Percentiles rank a stretch among this genome's conserved stretches.
These are phyloP conservation scores for Fusarium penzigii DNA, from an alignment of 2,329 filamentous ascomycete genomes.

Conservation along the genomic window DNA sequence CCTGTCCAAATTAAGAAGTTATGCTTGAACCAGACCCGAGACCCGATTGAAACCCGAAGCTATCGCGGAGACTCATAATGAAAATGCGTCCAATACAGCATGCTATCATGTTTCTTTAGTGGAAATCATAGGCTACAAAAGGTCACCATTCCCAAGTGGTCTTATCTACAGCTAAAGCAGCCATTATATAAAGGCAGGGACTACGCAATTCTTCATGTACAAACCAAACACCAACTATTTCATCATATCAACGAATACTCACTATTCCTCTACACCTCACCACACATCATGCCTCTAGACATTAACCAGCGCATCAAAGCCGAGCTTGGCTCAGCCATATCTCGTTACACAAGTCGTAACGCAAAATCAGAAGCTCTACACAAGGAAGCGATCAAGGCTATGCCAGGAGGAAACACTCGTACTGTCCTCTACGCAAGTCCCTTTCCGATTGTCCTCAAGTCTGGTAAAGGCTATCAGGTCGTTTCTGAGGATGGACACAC, in stretches of 20 bases:
- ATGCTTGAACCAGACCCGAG: constrained; percentile 16
- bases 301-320: constrained; percentile 19
- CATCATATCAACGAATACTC: background rate
- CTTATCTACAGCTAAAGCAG: too few relatives aligned
- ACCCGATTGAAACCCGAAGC: constrained; percentile 13
- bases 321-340: constrained; percentile 35
- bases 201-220: background rate
- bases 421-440: constrained; percentile 45
- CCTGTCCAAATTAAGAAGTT: too few relatives aligned
- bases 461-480: constrained; percentile 37
- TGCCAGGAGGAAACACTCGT: constrained; percentile 51
- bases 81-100: constrained; percentile 10
- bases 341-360: constrained; percentile 39
- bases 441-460: constrained; percentile 45
- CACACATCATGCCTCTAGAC: constrained; percentile 23
- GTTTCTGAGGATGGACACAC: constrained; percentile 43
- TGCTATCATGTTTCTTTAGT: too few relatives aligned
- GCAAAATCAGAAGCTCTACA: constrained; percentile 40
- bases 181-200: background rate
- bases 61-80: constrained; percentile 2
- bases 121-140: too few relatives aligned
- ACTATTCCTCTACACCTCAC: too few relatives aligned
- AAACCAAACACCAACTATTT: background rate
- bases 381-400: constrained; percentile 35
- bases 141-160: too few relatives aligned